A percentile compares a stretch with the other conserved stretches of the same genome.
Evolutionary conservation across 2,329 filamentous ascomycete species (phyloP).

Genomic region (Ceratocystis eucalypticola): DNA sequence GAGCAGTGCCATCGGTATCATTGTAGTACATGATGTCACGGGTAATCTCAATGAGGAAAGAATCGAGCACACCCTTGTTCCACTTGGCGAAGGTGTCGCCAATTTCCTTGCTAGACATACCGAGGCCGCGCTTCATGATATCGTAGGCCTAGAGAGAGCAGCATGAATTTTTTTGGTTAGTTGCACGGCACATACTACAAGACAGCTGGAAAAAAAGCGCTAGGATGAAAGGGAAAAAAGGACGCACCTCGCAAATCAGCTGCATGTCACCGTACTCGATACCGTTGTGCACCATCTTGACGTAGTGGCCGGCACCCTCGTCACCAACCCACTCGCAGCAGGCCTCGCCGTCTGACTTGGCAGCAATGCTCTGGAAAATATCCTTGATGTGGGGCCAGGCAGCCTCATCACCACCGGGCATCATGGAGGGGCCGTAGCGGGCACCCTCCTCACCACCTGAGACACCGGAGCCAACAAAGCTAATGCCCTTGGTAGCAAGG

Average conservation of each 20-base stretch:
- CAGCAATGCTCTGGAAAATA: constrained; percentile 93
- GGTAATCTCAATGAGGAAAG: constrained; percentile 98
- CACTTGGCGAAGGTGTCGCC: constrained; percentile 87
- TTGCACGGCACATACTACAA: no score
- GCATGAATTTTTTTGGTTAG: no score
- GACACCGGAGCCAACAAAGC: constrained; percentile 93
- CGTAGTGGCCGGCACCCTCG: constrained; percentile 98
- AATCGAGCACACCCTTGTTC: constrained; percentile 98
- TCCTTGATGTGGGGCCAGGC: constrained; percentile 98
- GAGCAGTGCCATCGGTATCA: constrained; percentile 77
- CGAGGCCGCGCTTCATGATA: constrained; percentile 97
- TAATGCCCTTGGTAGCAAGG: constrained; percentile 72
- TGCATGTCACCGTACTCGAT: constrained; percentile 99
- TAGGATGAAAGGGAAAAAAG: background rate
- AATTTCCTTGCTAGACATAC: constrained; percentile 82
- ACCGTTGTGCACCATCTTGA: constrained; percentile 99
- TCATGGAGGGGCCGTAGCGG: constrained; percentile 90
- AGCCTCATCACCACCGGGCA: constrained; percentile 97
- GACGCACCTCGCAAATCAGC: constrained; percentile 83
- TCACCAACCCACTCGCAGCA: constrained; percentile 99
- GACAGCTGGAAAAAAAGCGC: background rate
- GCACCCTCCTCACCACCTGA: constrained; percentile 99
- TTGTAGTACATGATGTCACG: constrained; percentile 98
- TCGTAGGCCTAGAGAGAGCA: constrained; percentile 68
- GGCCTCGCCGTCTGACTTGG: constrained; percentile 92